phyloP scores from a whole-genome alignment of 441 rosid genomes.

The Pelargonium fulgidum region DNA sequence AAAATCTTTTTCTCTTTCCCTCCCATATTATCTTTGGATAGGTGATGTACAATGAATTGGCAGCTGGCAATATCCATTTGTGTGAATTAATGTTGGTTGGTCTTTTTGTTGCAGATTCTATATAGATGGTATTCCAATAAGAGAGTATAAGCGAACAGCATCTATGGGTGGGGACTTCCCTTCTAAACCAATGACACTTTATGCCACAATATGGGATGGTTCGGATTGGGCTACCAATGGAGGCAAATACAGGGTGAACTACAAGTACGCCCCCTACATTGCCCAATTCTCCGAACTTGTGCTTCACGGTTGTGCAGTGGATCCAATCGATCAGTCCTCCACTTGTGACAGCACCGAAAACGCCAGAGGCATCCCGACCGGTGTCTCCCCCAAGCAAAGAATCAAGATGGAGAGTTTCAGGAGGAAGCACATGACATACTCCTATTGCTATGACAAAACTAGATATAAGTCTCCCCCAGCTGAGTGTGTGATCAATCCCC shows the following conservation, averaged over 20 bases:
- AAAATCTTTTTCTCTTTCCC: no score
- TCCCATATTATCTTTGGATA: no score
- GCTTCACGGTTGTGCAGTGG: constrained; percentile 69
- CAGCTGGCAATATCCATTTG: constrained; percentile 23
- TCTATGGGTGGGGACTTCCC: constrained; percentile 81
- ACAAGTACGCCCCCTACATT: constrained; percentile 69
- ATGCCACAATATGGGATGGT: constrained; percentile 93
- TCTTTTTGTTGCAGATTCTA: constrained; percentile 46
- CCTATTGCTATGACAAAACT: constrained; percentile 46
- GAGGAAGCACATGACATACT: constrained; percentile 49
- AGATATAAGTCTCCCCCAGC: neutral
- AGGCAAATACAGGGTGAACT: constrained; percentile 77
- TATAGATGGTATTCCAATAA: constrained; percentile 60
- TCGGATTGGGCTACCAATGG: constrained; percentile 92
- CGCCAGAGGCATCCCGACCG: constrained; percentile 21
- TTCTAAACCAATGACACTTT: constrained; percentile 84
- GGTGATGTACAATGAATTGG: no score
- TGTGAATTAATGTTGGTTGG: neutral
- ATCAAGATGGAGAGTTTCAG: constrained; percentile 42
- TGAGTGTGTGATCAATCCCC: constrained; percentile 21
- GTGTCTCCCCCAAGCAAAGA: constrained; percentile 26
- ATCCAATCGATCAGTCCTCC: constrained; percentile 49
- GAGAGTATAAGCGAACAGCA: constrained; percentile 55
- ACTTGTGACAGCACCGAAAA: constrained; percentile 27
- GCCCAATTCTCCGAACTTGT: constrained; percentile 52